These are phyloP conservation scores for Gonapodya prolifera DNA, from an alignment of 192 early-diverging fungal species.

Conservation along the genomic window DNA sequence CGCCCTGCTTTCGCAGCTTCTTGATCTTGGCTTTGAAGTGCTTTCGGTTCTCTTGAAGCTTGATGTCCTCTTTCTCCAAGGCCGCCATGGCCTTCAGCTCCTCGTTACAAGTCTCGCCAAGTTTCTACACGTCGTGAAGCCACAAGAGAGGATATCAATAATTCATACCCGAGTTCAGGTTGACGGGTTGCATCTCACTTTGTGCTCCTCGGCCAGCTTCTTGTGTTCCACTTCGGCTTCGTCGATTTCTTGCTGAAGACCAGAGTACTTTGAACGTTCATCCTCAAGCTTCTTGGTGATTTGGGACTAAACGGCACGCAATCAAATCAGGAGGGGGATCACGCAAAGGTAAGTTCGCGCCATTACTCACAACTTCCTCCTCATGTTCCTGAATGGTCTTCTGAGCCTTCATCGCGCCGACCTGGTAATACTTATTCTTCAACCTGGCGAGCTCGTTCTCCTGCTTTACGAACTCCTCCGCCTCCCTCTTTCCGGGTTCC, in stretches of 20 bases:
- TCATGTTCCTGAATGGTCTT: not conserved
- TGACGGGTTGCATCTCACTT: too few species aligned
- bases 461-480: slow-evolving; percentile 59
- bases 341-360: too few species aligned
- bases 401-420: slow-evolving; percentile 4
- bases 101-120: slow-evolving; percentile 42
- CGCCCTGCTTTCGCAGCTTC: slow-evolving; percentile 4
- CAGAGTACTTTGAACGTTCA: slow-evolving; percentile 45
- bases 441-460: slow-evolving; percentile 66
- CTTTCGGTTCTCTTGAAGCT: slow-evolving; percentile 5
- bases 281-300: slow-evolving; percentile 37
- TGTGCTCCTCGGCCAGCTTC: slow-evolving; percentile 38
- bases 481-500: slow-evolving; percentile 68
- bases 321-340: too few species aligned
- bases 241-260: slow-evolving; percentile 49
- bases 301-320: slow-evolving; percentile 31
- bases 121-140: too few species aligned
- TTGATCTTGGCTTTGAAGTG: slow-evolving; percentile 7
- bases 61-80: slow-evolving; percentile 13
- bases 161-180: too few species aligned
- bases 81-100: slow-evolving; percentile 43
- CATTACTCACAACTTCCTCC: not conserved
- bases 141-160: too few species aligned
- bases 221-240: slow-evolving; percentile 37
- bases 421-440: slow-evolving; percentile 65